A percentile compares a stretch with the other conserved stretches of the same genome.
Conservation (phyloP, 2,329 filamentous ascomycete species). For the Mycosphaerella arachidis region DNA sequence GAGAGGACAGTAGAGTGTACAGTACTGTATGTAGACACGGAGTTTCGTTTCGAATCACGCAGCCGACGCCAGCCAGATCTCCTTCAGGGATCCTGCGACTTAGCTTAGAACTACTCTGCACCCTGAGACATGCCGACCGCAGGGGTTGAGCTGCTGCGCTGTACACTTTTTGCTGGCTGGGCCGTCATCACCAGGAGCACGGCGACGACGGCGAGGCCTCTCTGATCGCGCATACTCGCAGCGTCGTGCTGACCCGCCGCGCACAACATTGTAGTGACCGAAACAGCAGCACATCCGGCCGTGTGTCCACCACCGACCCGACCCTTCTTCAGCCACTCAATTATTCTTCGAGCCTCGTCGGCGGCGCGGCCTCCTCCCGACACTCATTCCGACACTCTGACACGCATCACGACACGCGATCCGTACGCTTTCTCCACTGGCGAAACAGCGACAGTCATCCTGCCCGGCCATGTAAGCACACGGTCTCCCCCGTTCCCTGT, state of each 20-base stretch:
- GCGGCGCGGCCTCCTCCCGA: not conserved
- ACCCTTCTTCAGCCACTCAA: slow-evolving; percentile 6
- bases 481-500: not conserved
- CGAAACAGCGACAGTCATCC: not conserved
- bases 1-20: too few relatives aligned
- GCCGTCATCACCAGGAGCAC: too few relatives aligned
- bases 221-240: not conserved
- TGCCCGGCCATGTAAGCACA: slow-evolving; percentile 6
- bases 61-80: too few relatives aligned
- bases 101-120: too few relatives aligned
- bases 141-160: not conserved
- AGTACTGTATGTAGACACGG: too few relatives aligned
- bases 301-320: slow-evolving; percentile 3
- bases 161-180: not conserved
- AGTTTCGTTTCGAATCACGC: too few relatives aligned
- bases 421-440: not conserved
- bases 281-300: not conserved
- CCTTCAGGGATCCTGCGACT: too few relatives aligned
- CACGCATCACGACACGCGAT: not conserved
- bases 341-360: slow-evolving; percentile 2
- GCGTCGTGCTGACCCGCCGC: not conserved
- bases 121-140: too few relatives aligned
- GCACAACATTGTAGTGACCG: not conserved
- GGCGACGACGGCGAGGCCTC: too few relatives aligned
- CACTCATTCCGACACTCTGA: slow-evolving; percentile 2